Base-by-base conservation (phyloP, 2,329 filamentous ascomycete species). In the Ophiostoma novo-ulmi region DNA sequence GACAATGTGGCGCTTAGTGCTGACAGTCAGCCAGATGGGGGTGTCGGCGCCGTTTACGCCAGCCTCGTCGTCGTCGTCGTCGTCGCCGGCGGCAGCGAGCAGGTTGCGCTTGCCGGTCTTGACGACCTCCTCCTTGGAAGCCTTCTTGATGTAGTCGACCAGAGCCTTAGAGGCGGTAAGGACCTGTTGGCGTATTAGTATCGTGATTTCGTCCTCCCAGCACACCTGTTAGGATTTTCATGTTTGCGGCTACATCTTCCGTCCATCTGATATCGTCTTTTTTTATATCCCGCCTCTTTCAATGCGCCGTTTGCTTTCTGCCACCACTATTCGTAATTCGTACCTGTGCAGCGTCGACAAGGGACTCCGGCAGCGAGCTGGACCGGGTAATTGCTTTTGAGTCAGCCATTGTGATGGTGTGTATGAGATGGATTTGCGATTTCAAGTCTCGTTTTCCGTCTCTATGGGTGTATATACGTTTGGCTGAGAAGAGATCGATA, bases 161-260 rank as follows among this genome's bases (percentile, higher is more conserved):
- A 90, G 84, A 39, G 88, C 87, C 77, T 85, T 87, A 73, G 87
- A 87, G 48, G 88, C 88, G 77, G 88, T 89, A 72, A 89, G 78
- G 41, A 84, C 85, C 86, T 89, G 69, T 20, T 11, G 20, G 8
- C 20, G 14, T 52, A 52, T 36, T n/a, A n/a, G 38, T 17, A 58
- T 14, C 5, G 11, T 58, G 38, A 1, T 1, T 8, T 2, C 4
- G 1, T 5, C 22, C 31, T 26, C 13, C 11, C 4, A 35, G 5
- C 20, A 35, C 31, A 3, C 52, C 41, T 20, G 44, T 36, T 1
- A 2, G 1, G 10, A 13, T n/a, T 58, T 26, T 6, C 4, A 48
- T 48, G 7, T 48, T 5, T 20, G 20, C 1, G 17, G 17, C 44
- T 0, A 20, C 44, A 20, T 48, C 44, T 7, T 48, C 17, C 17